Evolutionary conservation across 495 filamentous ascomycete genomes (phyloP), one percentile per base, ranked within the genome.

Genomic region (Amorphotheca resinae): DNA sequence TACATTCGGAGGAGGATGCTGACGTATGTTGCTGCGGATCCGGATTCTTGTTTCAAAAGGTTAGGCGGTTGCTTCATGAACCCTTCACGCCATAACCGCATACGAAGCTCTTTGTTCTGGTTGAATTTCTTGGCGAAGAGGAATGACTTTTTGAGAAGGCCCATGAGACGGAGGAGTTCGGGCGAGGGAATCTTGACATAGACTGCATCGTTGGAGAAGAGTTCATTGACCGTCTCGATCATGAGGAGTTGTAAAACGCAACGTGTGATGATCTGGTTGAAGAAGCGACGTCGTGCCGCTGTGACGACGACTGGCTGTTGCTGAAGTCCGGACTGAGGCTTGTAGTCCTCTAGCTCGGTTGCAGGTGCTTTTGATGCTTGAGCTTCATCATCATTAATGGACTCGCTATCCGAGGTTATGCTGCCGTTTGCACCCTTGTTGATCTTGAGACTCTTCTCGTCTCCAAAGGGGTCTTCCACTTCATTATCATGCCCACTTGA

Each of bases 1-100:
- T 94, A 96, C 91, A 99, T 99, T 18, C 93, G 74, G 57, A 96
- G 79, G 16, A 99, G 62, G 40, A 99, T 99, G 43, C 77, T 78
- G 20, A 96, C 83, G 53, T 96, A 99, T 1, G 93, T 95, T 0
- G 84, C 80, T 9, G 91, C 91, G 54, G 80, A 83, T 33, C 91
- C 88, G 45, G 76, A 83, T 61, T 99, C 91, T 60, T 99, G 91
- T 65, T 99, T 99, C 20, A 99, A 73, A n/a, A 99, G 63, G 56
- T 99, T 99, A 3, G 91, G 91, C 23, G 93, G 93, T 58, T 95
- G 88, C 64, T 94, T 95, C 91, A 99, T 99, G 72, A 96, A 99
- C 5, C 91, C 91, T 55, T 99, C 93, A 18, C 84, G 69, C 87
- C 89, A 96, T 7, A 99, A 67, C 28, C 86, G 75, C 77, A 93